phyloP scores from a whole-genome alignment of 2,329 filamentous ascomycete species.

The Sphaerulina vaccinii region DNA sequence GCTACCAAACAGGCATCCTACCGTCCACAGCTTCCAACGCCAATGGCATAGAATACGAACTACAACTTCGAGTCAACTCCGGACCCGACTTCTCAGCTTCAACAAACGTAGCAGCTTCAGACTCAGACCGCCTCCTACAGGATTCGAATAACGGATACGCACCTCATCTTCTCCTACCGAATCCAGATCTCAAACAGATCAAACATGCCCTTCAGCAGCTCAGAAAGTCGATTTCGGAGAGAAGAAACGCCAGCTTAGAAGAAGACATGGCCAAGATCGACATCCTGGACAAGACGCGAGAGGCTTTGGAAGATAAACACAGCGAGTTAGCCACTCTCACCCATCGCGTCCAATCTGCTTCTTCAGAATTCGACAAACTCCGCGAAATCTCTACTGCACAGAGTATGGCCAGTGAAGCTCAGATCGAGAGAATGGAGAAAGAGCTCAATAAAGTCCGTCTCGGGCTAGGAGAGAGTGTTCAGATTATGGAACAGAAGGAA shows the following conservation, averaged over 20 bases:
- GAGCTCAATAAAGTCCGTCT: constrained; percentile 91
- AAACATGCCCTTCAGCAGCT: constrained; percentile 75
- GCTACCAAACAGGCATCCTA: constrained; percentile 90
- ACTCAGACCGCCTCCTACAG: constrained; percentile 75
- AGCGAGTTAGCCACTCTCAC: constrained; percentile 89
- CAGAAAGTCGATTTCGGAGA: constrained; percentile 88
- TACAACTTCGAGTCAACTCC: constrained; percentile 77
- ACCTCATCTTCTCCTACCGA: constrained; percentile 82
- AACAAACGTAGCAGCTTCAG: constrained; percentile 42
- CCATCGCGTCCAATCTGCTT: constrained; percentile 80
- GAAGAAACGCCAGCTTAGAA: constrained; percentile 77
- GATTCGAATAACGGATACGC: constrained; percentile 85
- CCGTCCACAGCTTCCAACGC: constrained; percentile 82
- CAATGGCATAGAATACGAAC: constrained; percentile 79
- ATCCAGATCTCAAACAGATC: constrained; percentile 82
- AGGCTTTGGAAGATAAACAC: constrained; percentile 93
- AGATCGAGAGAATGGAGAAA: constrained; percentile 99
- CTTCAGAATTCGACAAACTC: constrained; percentile 91
- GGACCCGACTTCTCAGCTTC: constrained; percentile 67
- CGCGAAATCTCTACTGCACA: constrained; percentile 80
- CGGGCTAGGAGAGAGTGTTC: constrained; percentile 78
- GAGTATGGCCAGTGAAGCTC: constrained; percentile 82
- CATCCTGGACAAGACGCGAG: constrained; percentile 88
- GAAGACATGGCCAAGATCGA: constrained; percentile 94
- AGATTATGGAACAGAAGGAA: constrained; percentile 89